Base-by-base conservation (phyloP, 768 basidiomycete genomes). In the Lactarius sp. region DNA sequence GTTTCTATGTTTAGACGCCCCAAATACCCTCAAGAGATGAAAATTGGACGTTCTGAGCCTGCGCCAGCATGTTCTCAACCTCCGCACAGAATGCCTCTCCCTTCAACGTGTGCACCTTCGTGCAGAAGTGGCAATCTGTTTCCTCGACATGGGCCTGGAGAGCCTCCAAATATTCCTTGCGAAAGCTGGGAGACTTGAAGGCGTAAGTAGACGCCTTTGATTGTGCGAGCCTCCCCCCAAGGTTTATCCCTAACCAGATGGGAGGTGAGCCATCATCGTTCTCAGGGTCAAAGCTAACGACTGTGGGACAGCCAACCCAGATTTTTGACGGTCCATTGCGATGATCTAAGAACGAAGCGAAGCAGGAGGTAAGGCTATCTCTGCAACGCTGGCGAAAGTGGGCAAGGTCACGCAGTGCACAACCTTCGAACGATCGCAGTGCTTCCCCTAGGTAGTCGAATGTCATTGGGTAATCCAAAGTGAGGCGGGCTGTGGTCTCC, bases 291-390 rank as follows among this genome's bases (percentile, higher is more conserved):
- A 27, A 27, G 1, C 2, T 27, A 27, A 27, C 2, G 27, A 27
- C 27, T 27, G 27, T 27, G 27, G 42, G 27, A 12, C 60, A 61
- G 31, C 37, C 53, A 22, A n/a, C 41, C 59, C 59, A 60, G 9
- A 60, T 12, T 18, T 44, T 33, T 36, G 16, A 44, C 6, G 16
- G 16, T 0, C 13, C 56, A 12, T 13, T 58, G 8, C 47, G 12
- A 4, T 6, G 0, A 13, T 44, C 33, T 1, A 36, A 27, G 27
- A 57, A 31, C 1, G 33, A n/a, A 16, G 9, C 8, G 9, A 61
- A 14, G 20, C 31, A 36, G 0, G 47, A 27, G 13, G 31, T 14
- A 3, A 61, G 54, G 2, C 18, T 13, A 4, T 31, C 13, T 14
- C 4, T n/a, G 37, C 54, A 56, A 6, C 36, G 47, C n/a, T n/a